Base-by-base conservation (phyloP, 345 rosid species). In the Rhizophora apiculata region DNA sequence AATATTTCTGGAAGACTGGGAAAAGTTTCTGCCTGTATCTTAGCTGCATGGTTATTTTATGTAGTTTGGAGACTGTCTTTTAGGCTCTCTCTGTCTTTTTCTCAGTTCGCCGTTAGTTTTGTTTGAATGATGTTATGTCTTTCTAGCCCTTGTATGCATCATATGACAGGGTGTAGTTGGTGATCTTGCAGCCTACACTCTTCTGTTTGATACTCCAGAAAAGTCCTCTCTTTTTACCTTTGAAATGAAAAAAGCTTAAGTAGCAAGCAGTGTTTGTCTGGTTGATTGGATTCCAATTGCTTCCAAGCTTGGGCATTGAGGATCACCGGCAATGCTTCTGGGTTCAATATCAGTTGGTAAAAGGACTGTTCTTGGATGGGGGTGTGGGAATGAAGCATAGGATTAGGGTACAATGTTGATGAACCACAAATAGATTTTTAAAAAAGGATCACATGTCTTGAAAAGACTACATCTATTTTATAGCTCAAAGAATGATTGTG, bases 31-130 rank as follows among this genome's bases (percentile, higher is more conserved):
- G 4, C 53, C 18, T 48, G 37, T 52, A 27, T 56, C 29, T 61
- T 34, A 68, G 27, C 34, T 64, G 61, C 54, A 34, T 34, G 24
- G 58, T 49, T 31, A 46, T 43, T 27, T 68, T 52, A n/a, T 77
- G 68, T 11, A 62, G 68, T 34, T 55, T 8, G 43, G 16, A n/a
- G 54, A 10, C 26, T 26, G 24, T 58, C 13, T 13, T 11, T 43
- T 13, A 9, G 49, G 18, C 49, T 43, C 18, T 43, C 18, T 13
- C 18, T 39, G 16, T 43, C 18, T 43, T 43, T 43, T 43, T 43
- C 49, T 43, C 49, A 43, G 4, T 43, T 43, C 0, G 49, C 18
- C 13, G 18, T 43, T 43, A 13, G 19, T 43, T 43, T 11, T 13
- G 49, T 43, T 43, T 3, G 49, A 15, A 43, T 43, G 49, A 43